These are phyloP conservation scores for Begonia peltatifolia DNA, from an alignment of 306 rosid species.

Conservation along the genomic window DNA sequence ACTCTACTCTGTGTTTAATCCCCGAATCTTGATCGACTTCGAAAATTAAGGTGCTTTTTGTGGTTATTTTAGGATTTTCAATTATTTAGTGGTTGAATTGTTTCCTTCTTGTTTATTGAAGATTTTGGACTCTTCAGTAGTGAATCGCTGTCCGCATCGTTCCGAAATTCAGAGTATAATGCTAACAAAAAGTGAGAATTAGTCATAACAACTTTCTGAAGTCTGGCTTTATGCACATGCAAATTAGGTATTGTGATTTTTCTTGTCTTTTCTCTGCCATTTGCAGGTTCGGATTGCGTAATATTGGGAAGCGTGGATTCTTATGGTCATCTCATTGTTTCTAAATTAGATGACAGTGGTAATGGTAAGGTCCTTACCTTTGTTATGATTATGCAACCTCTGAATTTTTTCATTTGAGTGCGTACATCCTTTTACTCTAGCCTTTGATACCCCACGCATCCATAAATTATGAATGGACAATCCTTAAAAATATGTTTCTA, in stretches of 20 bases:
- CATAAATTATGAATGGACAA: too few species aligned
- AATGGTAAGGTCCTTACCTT: conserved; percentile 27
- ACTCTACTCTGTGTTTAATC: too few species aligned
- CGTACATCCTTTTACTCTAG: conserved; percentile 1
- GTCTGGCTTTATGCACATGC: background rate
- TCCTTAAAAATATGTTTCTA: too few species aligned
- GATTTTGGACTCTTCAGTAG: conserved; percentile 33
- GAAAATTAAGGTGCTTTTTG: too few species aligned
- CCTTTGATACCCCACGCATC: too few species aligned
- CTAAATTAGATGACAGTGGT: conserved; percentile 56
- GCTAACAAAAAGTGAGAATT: conserved; percentile 59
- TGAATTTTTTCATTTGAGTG: too few species aligned
- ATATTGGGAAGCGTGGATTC: conserved; percentile 86
- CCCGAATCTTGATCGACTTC: too few species aligned
- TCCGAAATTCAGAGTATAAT: conserved; percentile 86
- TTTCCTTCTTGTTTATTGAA: conserved; percentile 15
- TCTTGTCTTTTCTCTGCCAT: too few species aligned
- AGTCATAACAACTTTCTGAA: conserved; percentile 12
- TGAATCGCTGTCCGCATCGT: conserved; percentile 81
- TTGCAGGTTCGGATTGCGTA: conserved; percentile 42
- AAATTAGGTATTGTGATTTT: too few species aligned
- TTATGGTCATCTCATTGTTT: conserved; percentile 74
- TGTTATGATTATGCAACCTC: background rate
- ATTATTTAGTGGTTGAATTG: background rate
- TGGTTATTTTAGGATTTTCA: too few species aligned